phyloP scores from a whole-genome alignment of 2,329 filamentous ascomycete species.

The Ophiostoma angusticollis region DNA sequence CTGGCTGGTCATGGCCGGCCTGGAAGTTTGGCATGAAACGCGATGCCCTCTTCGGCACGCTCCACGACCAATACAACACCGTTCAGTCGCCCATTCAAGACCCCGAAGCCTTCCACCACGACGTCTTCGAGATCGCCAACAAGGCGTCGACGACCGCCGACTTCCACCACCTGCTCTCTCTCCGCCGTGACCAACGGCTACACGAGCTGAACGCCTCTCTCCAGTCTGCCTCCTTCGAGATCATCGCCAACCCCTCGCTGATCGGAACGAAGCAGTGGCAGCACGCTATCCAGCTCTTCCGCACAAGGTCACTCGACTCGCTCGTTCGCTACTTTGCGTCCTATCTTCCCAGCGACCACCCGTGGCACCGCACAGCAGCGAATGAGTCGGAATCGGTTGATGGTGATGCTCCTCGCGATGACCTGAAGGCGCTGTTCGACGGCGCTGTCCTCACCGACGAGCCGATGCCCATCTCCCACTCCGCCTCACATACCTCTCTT shows the following conservation, averaged over 20 bases:
- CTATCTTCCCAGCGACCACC: constrained; percentile 40
- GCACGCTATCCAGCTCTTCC: constrained; percentile 44
- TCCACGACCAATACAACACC: constrained; percentile 49
- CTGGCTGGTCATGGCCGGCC: constrained; percentile 39
- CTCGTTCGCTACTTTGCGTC: constrained; percentile 47
- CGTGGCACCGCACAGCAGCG: constrained; percentile 27
- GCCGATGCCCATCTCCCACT: constrained; percentile 23
- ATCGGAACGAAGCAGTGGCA: constrained; percentile 48
- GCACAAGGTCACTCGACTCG: constrained; percentile 45
- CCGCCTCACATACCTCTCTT: constrained; percentile 13
- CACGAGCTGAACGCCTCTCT: constrained; percentile 42
- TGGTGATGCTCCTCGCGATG: constrained; percentile 6
- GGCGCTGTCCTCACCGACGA: constrained; percentile 33
- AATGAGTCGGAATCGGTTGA: not conserved
- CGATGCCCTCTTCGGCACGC: constrained; percentile 42
- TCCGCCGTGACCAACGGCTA: constrained; percentile 40
- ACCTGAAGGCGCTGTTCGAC: constrained; percentile 29
- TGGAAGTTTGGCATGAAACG: constrained; percentile 53
- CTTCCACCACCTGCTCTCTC: constrained; percentile 40
- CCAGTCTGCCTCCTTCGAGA: constrained; percentile 45
- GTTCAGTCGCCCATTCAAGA: constrained; percentile 43
- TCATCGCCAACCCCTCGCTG: constrained; percentile 45
- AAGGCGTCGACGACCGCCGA: constrained; percentile 37
- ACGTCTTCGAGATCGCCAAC: constrained; percentile 45
- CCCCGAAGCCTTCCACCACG: constrained; percentile 47